Evolutionary conservation across 2,329 filamentous ascomycete species (phyloP), one percentile per base, ranked within the genome.

Genomic region (Massarina eburnea): DNA sequence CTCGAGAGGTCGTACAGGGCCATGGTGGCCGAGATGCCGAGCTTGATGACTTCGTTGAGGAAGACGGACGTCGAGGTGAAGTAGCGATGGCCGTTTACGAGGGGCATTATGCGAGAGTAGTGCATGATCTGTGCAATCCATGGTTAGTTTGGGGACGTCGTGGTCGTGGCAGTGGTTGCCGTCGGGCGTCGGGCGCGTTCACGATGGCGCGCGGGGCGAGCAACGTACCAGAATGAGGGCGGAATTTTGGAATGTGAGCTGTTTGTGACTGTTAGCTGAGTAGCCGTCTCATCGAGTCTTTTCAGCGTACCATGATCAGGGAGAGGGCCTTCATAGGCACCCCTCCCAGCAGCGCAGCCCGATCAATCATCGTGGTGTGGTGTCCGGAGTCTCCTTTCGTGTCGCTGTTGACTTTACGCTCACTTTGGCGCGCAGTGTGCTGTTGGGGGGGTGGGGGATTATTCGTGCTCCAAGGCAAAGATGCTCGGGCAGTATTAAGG

Each of bases 51-150:
- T 73, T 99, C 94, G 70, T 91, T 94, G 52, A 97, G 79, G 67
- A 97, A 89, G 43, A 99, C 89, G 34, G 92, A 91, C 8, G 94
- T 97, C 33, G 91, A 96, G 30, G 92, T 86, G 59, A 94, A 89
- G 72, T 96, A 97, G 67, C 91, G 86, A 64, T 91, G 89, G 56
- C 90, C 89, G 66, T 86, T 84, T 8, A 81, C 78, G 8, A 85
- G 80, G n/a, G 91, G 88, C 91, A 96, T 96, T 49, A 95, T 84
- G 55, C 91, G 84, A 22, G 91, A 96, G 71, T 97, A 96, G 74
- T 96, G 92, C 80, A 96, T 88, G 45, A 96, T 80, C 89, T 92
- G 45, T 26, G 63, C 21, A 29, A 14, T 52, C 37, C 19, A 46
- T 56, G 19, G 43, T 54, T 36, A 57, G 51, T 33, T 10, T 36